Evolutionary conservation across 305 asterid genomes (phyloP).

Genomic region (Caryopteris hybrid): DNA sequence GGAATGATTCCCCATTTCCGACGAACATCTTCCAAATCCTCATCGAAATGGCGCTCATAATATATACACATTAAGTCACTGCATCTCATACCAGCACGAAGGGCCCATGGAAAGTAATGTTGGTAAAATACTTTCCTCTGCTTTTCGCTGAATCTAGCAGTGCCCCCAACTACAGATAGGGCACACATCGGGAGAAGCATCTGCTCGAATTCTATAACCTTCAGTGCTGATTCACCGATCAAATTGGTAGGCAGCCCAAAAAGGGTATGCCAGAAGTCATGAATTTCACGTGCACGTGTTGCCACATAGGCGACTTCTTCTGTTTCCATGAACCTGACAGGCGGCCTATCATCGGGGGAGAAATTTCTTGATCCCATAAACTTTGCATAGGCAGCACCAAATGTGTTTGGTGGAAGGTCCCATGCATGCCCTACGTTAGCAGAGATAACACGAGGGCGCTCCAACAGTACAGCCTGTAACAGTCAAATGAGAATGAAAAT

Average conservation of each 20-base stretch:
- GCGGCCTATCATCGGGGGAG: slow-evolving; percentile 93
- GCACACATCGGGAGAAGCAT: slow-evolving; percentile 95
- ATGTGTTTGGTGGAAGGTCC: slow-evolving; percentile 86
- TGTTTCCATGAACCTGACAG: slow-evolving; percentile 90
- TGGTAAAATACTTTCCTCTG: slow-evolving; percentile 79
- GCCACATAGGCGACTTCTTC: slow-evolving; percentile 89
- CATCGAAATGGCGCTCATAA: slow-evolving; percentile 79
- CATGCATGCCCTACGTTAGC: slow-evolving; percentile 80
- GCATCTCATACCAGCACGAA: slow-evolving; percentile 64
- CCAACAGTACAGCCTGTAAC: slow-evolving; percentile 57
- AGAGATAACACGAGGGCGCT: slow-evolving; percentile 85
- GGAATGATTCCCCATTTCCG: slow-evolving; percentile 72
- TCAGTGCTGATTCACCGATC: slow-evolving; percentile 84
- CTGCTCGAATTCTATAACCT: slow-evolving; percentile 92
- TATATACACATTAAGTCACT: slow-evolving; percentile 83
- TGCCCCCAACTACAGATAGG: slow-evolving; percentile 80
- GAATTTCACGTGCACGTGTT: slow-evolving; percentile 94
- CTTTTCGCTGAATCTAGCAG: slow-evolving; percentile 63
- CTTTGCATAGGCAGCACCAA: slow-evolving; percentile 91
- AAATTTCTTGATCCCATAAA: slow-evolving; percentile 96
- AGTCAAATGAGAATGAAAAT: neutral
- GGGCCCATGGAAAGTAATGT: slow-evolving; percentile 95
- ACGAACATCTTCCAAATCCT: slow-evolving; percentile 85
- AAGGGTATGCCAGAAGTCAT: slow-evolving; percentile 93
- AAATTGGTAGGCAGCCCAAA: slow-evolving; percentile 83